Evolutionary conservation across 306 rosid species (phyloP), one percentile per base, ranked within the genome.

Genomic region (Erythrophleum fordii): DNA sequence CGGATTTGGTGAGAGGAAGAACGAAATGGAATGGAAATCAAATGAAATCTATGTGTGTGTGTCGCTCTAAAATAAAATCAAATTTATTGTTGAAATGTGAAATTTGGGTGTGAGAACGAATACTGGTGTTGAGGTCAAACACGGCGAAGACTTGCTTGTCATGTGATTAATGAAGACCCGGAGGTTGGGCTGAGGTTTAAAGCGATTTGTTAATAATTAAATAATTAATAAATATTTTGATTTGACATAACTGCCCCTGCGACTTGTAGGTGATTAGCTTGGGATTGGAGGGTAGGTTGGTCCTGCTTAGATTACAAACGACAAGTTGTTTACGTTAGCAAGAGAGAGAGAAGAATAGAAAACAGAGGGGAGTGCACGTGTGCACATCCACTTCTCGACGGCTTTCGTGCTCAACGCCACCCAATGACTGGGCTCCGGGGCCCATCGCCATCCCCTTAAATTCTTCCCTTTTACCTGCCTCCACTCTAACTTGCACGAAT

Each of bases 321-420:
- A 29, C 13, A 18, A 41, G 61, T 76, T 29, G 81, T 66, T 45
- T 68, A 12, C 28, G 51, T n/a, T n/a, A 69, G 80, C 59, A n/a
- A n/a, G n/a, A n/a, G n/a, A n/a, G n/a, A n/a, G n/a, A n/a, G n/a
- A n/a, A n/a, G n/a, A n/a, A n/a, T n/a, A n/a, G n/a, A n/a, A n/a
- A n/a, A n/a, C n/a, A n/a, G n/a, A n/a, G n/a, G n/a, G n/a, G 77
- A 39, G 74, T 83, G 93, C 97, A 89, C 97, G 93, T 89, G 93
- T 83, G 96, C 89, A 65, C 75, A 81, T 44, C 71, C 80, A 39
- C 49, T 82, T 80, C 81, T 49, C 67, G 83, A 84, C 46, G 89
- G 83, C 62, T 83, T 87, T 80, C 85, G 88, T 88, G 89, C 72
- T 64, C 86, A 81, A 20, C 71, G 72, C 72, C 80, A 44, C 56